Conservation (phyloP, 495 filamentous ascomycete genomes). For the Tetracladium setigerum region DNA sequence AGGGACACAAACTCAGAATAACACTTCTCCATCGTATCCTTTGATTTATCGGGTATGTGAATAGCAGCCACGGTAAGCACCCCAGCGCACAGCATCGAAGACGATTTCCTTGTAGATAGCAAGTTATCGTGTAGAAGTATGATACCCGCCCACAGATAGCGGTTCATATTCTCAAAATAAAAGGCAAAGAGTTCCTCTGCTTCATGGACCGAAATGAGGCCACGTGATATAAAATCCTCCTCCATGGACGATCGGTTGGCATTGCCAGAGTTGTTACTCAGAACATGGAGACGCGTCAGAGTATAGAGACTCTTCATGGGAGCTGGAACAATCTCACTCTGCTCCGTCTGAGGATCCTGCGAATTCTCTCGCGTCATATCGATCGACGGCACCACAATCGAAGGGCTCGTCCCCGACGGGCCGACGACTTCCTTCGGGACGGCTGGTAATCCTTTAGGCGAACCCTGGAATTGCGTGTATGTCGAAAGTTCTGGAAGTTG, state of each 20-base stretch:
- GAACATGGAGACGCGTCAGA: slow-evolving; percentile 45
- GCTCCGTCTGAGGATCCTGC: slow-evolving; percentile 35
- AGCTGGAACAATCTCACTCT: slow-evolving; percentile 40
- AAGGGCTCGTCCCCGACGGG: too few relatives aligned
- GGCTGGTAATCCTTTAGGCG: neutral
- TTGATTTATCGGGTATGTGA: slow-evolving; percentile 23
- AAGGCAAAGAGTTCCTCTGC: slow-evolving; percentile 26
- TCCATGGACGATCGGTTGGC: slow-evolving; percentile 9
- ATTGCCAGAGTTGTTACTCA: slow-evolving; percentile 19
- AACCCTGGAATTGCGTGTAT: neutral
- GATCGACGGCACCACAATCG: neutral
- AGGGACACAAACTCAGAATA: slow-evolving; percentile 26
- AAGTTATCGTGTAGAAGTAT: slow-evolving; percentile 34
- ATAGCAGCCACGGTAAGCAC: slow-evolving; percentile 29
- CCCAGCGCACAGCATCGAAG: slow-evolving; percentile 22
- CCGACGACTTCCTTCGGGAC: neutral
- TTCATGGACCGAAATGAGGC: slow-evolving; percentile 19
- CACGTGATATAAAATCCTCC: slow-evolving; percentile 27
- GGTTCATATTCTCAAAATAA: slow-evolving; percentile 26
- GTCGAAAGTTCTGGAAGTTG: slow-evolving; percentile 3
- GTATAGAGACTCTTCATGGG: slow-evolving; percentile 53
- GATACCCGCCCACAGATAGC: slow-evolving; percentile 45
- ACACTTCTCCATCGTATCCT: slow-evolving; percentile 29
- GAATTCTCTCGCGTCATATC: slow-evolving; percentile 39
- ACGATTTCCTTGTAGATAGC: slow-evolving; percentile 24